Percentiles rank a stretch among this genome's conserved stretches.
Evolutionary conservation across 1,284 basidiomycete species (phyloP).

Genomic region (Anthracocystis setariae): DNA sequence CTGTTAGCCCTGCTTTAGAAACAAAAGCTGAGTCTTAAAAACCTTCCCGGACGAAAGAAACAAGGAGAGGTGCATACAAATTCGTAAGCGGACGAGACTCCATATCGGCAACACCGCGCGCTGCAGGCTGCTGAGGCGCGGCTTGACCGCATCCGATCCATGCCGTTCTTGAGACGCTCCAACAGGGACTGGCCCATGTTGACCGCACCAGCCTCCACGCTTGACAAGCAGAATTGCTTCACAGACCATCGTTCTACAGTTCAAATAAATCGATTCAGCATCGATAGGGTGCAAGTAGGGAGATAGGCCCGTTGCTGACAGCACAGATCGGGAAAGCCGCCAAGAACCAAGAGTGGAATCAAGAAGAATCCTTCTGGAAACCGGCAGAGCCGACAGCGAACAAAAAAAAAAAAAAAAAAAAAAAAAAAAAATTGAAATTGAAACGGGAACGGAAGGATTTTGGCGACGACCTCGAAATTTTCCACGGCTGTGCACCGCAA

Average conservation of each 20-base stretch:
- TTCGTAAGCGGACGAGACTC: too few relatives aligned
- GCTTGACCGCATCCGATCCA: background rate
- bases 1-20: background rate
- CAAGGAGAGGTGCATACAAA: background rate
- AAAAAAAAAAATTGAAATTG: background rate
- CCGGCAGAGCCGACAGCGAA: background rate
- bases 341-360: constrained; percentile 3
- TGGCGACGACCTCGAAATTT: background rate
- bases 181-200: background rate
- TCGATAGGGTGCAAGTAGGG: too few relatives aligned
- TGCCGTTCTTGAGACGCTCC: background rate
- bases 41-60: constrained; percentile 1
- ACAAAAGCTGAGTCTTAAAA: too few relatives aligned
- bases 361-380: constrained; percentile 8
- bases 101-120: too few relatives aligned
- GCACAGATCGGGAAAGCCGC: background rate
- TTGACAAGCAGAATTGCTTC: too few relatives aligned
- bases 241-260: too few relatives aligned
- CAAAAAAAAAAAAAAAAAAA: too few relatives aligned
- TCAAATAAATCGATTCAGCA: too few relatives aligned
- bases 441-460: background rate
- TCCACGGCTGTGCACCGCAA: constrained; percentile 4
- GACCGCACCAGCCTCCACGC: background rate
- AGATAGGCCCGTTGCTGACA: background rate
- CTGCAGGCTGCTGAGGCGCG: background rate